These are phyloP conservation scores for Lachnellula cervina DNA, from an alignment of 2,329 filamentous ascomycete species.

Conservation along the genomic window DNA sequence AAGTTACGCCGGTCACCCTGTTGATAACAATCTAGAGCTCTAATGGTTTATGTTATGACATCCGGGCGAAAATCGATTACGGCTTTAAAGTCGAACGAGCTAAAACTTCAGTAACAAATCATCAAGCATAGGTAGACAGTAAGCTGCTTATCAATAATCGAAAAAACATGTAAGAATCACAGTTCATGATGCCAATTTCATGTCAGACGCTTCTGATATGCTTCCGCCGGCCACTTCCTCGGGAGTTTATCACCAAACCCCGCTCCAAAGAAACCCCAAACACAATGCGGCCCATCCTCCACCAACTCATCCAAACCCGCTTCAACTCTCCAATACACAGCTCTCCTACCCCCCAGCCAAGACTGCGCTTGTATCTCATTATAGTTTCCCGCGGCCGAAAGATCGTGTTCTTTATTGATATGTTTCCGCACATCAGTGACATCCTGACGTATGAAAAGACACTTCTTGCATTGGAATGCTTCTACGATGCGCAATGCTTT, in stretches of 20 bases:
- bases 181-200: no score
- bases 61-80: no score
- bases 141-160: no score
- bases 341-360: conserved; percentile 17
- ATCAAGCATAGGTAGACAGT: no score
- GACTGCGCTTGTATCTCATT: conserved; percentile 16
- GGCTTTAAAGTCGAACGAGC: no score
- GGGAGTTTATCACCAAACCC: conserved; percentile 11
- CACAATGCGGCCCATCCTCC: conserved; percentile 2
- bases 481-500: conserved; percentile 11
- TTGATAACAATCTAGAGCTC: no score
- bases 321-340: conserved; percentile 13
- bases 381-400: conserved; percentile 12
- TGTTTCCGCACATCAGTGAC: conserved; percentile 20
- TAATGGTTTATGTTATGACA: no score
- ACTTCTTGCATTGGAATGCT: conserved; percentile 18
- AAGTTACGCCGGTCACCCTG: no score
- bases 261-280: conserved; percentile 15
- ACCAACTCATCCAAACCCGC: not conserved
- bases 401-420: conserved; percentile 15
- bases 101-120: no score
- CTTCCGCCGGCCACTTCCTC: conserved; percentile 1
- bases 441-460: conserved; percentile 15
- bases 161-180: no score
- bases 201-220: no score